phyloP scores from a whole-genome alignment of 805 yeast genomes.

The Candida berthetii region DNA sequence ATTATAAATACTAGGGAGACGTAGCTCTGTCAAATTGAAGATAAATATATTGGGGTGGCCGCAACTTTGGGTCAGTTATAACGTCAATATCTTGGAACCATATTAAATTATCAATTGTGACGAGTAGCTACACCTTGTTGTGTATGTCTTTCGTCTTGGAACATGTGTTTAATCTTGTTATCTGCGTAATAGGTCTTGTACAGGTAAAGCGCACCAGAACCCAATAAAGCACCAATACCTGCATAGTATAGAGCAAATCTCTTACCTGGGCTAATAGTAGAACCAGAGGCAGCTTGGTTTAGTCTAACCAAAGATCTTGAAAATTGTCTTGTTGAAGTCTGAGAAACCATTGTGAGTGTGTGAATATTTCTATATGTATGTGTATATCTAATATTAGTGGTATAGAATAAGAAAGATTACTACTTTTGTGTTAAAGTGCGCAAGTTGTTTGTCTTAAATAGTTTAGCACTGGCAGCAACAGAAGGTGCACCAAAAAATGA shows the following conservation, averaged over 20 bases:
- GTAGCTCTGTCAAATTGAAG: too few relatives aligned
- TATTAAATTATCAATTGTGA: not conserved
- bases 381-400: too few relatives aligned
- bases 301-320: constrained; percentile 15
- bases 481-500: too few relatives aligned
- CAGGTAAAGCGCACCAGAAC: constrained; percentile 11
- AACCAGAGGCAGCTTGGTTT: constrained; percentile 12
- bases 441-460: too few relatives aligned
- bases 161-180: constrained; percentile 19
- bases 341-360: constrained; percentile 15
- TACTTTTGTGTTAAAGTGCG: too few relatives aligned
- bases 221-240: constrained; percentile 13
- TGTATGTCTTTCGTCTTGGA: constrained; percentile 6
- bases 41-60: too few relatives aligned
- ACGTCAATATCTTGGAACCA: too few relatives aligned
- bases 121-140: constrained; percentile 6
- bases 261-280: not conserved
- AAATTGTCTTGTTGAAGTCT: constrained; percentile 14
- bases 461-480: too few relatives aligned
- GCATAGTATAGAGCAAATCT: constrained; percentile 12
- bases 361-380: not conserved
- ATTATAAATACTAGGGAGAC: too few relatives aligned
- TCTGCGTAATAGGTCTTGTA: constrained; percentile 17
- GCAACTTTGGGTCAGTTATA: too few relatives aligned
- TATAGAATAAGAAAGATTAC: not conserved